Base-by-base conservation (phyloP, 352 stramenopile species). In the Elongisporangium senticosum region DNA sequence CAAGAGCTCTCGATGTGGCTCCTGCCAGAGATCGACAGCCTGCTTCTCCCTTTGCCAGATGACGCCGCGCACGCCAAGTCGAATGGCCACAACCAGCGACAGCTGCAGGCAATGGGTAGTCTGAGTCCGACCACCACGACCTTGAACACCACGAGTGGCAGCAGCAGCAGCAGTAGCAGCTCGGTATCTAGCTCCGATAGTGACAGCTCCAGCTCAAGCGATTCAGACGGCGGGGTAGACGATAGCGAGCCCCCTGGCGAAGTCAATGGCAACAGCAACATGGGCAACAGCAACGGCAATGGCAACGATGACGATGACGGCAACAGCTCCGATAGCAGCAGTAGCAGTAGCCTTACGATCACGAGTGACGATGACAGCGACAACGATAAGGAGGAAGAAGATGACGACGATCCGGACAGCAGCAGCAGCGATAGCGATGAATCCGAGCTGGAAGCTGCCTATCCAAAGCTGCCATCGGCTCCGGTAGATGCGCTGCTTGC, bases 401-500 rank as follows among this genome's bases (percentile, higher is more conserved):
- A 51, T 10, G 64, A 54, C n/a, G 66, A 67, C 26, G 71, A 78
- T 4, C 67, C 70, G 2, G 48, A 69, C 10, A 78, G 62, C 54
- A 72, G 69, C 5, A 74, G 81, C 47, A 89, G 82, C 60, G 68
- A 71, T 7, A 77, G 68, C 51, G 79, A 87, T 52, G 80, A 68
- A 21, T 84, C 74, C 0, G 77, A 89, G 39, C 51, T 86, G 19
- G 77, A 91, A 39, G 79, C 68, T 22, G 76, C 77, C 22, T 91
- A 91, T 37, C 82, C 79, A 28, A 61, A 70, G 37, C 59, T 92
- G 10, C 76, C 83, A 0, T 51, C 69, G 7, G 69, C 81, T 10
- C 79, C 79, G 1, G 77, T 92, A 20, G 83, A 92, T 50, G 62
- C 64, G 8, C 52, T 92, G 3, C 79, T 92, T 51, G 57, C 69